Percentiles rank a stretch among this genome's conserved stretches.
These are phyloP conservation scores for Kazachstania bromeliacearum DNA, from an alignment of 805 yeast genomes.

Conservation along the genomic window DNA sequence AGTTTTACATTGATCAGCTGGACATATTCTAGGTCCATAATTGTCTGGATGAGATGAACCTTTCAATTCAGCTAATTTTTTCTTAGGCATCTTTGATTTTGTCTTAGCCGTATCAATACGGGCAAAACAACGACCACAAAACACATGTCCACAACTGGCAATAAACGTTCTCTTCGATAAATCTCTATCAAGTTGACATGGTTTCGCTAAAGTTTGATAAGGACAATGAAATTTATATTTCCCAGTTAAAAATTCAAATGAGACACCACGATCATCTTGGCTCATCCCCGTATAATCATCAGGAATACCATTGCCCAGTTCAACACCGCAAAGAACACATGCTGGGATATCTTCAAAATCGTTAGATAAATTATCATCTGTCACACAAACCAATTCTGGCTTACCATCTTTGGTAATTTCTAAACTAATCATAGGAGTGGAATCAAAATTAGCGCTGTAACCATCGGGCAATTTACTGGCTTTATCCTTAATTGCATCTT, in stretches of 20 bases:
- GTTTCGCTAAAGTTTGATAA: slow-evolving; percentile 44
- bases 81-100: slow-evolving; percentile 16
- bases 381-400: slow-evolving; percentile 11
- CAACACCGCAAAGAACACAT: slow-evolving; percentile 64
- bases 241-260: slow-evolving; percentile 27
- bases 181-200: slow-evolving; percentile 48
- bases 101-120: slow-evolving; percentile 41
- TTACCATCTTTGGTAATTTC: slow-evolving; percentile 14
- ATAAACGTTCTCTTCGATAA: slow-evolving; percentile 58
- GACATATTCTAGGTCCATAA: slow-evolving; percentile 51
- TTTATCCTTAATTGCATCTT: slow-evolving; percentile 14
- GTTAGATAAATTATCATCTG: too few species aligned
- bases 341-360: slow-evolving; percentile 31
- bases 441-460: slow-evolving; percentile 24
- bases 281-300: slow-evolving; percentile 32
- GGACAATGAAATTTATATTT: slow-evolving; percentile 46
- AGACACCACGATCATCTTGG: slow-evolving; percentile 14
- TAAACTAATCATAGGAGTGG: slow-evolving; percentile 15
- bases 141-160: slow-evolving; percentile 72
- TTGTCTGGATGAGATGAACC: slow-evolving; percentile 34
- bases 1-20: slow-evolving; percentile 41
- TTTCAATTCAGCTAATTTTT: slow-evolving; percentile 14
- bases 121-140: slow-evolving; percentile 77
- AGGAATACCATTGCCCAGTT: slow-evolving; percentile 67
- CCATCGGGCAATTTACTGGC: slow-evolving; percentile 23